phyloP scores from a whole-genome alignment of 306 rosid genomes.

The Lathyrus oleraceus region DNA sequence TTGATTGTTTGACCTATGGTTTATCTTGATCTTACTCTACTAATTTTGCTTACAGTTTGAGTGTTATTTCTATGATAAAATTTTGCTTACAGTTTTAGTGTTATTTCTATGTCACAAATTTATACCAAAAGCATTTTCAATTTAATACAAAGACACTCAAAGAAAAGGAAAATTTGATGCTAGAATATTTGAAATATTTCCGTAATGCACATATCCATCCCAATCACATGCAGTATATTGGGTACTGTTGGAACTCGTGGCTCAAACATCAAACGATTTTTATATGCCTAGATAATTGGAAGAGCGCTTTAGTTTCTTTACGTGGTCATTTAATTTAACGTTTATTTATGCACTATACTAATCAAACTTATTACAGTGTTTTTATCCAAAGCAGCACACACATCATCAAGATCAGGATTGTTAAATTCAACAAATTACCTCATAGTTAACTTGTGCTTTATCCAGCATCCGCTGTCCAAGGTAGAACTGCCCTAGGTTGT shows the following conservation, averaged over 20 bases:
- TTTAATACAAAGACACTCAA: too few relatives aligned
- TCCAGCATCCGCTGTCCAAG: conserved; percentile 68
- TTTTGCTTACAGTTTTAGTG: too few relatives aligned
- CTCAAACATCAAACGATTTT: conserved; percentile 15
- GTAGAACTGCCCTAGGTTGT: conserved; percentile 89
- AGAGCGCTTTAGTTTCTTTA: conserved; percentile 16
- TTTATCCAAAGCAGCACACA: not conserved
- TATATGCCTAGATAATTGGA: not conserved
- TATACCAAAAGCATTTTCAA: too few relatives aligned
- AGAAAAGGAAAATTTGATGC: too few relatives aligned
- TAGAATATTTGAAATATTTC: too few relatives aligned
- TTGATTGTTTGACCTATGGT: not conserved
- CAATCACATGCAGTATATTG: too few relatives aligned
- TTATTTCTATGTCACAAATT: too few relatives aligned
- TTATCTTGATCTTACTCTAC: not conserved
- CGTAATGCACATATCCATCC: too few relatives aligned
- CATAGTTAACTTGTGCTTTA: conserved; percentile 64
- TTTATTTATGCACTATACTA: not conserved
- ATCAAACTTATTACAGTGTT: not conserved
- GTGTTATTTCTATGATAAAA: too few relatives aligned
- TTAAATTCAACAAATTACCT: conserved; percentile 50
- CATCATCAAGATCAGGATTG: not conserved
- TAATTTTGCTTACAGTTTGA: not conserved
- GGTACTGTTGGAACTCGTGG: not conserved
- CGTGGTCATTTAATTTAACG: not conserved